These are phyloP conservation scores for Amylostereum chailletii DNA, from an alignment of 1,284 basidiomycete genomes.

Conservation along the genomic window DNA sequence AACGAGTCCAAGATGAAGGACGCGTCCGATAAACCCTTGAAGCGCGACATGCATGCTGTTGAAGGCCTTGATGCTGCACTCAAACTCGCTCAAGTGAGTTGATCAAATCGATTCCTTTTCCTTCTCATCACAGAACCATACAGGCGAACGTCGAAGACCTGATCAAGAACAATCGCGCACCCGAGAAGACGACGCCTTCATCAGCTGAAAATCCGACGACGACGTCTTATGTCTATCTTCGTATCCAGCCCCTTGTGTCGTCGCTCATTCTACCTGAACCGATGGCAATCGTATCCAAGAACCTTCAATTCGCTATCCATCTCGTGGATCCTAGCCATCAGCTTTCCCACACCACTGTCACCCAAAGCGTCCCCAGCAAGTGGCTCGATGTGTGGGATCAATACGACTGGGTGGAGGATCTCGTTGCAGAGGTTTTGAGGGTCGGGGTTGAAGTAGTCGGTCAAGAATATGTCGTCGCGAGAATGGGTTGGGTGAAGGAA, in stretches of 20 bases:
- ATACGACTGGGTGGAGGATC: constrained; percentile 93
- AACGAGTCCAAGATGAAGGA: constrained; percentile 65
- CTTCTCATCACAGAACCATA: constrained; percentile 2
- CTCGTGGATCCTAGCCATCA: constrained; percentile 78
- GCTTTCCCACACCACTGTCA: constrained; percentile 67
- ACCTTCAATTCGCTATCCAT: constrained; percentile 81
- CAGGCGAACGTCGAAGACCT: constrained; percentile 77
- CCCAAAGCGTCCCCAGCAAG: constrained; percentile 69
- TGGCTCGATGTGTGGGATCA: constrained; percentile 89
- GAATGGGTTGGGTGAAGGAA: constrained; percentile 66
- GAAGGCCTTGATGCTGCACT: constrained; percentile 79
- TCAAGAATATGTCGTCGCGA: constrained; percentile 76
- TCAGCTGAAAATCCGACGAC: constrained; percentile 67
- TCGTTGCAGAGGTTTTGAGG: constrained; percentile 77
- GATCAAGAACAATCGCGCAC: constrained; percentile 49
- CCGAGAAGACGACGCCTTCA: constrained; percentile 28
- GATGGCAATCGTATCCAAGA: constrained; percentile 26
- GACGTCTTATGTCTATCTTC: constrained; percentile 87
- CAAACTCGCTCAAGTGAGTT: constrained; percentile 67
- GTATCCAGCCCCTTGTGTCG: constrained; percentile 82
- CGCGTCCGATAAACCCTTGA: constrained; percentile 22
- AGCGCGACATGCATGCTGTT: constrained; percentile 73
- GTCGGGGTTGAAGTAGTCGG: constrained; percentile 80
- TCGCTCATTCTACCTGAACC: constrained; percentile 36
- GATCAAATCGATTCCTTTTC: not conserved